phyloP scores from a whole-genome alignment of 2,329 filamentous ascomycete genomes.

The Aurifilum marmelostoma region DNA sequence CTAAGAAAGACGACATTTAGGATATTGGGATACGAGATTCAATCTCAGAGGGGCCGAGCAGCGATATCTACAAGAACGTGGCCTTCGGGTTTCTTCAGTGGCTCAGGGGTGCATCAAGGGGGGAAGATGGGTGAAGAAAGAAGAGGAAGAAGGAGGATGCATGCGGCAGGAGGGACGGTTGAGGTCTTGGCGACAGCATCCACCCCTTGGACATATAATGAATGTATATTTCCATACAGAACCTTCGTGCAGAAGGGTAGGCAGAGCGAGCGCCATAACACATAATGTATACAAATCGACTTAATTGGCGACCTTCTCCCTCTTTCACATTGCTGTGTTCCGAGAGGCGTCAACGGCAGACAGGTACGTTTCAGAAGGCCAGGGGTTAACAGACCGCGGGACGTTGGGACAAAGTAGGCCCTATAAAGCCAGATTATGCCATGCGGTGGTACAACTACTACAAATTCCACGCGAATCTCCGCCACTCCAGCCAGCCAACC shows the following conservation, averaged over 20 bases:
- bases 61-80: neutral
- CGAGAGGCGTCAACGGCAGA: too few species aligned
- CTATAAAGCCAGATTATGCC: conserved; percentile 1
- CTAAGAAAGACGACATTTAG: conserved; percentile 34
- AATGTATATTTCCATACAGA: neutral
- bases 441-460: conserved; percentile 2
- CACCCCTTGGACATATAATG: neutral
- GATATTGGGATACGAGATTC: neutral
- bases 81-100: neutral
- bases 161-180: neutral
- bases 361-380: neutral
- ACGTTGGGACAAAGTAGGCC: neutral
- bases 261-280: neutral
- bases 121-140: too few species aligned
- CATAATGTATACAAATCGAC: conserved; percentile 12
- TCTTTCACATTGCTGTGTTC: too few species aligned
- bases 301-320: too few species aligned
- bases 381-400: neutral
- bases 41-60: neutral
- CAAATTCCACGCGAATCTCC: neutral
- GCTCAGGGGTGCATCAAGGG: too few species aligned
- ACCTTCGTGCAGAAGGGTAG: neutral
- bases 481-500: neutral
- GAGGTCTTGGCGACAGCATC: neutral
- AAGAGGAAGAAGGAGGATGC: neutral